Conservation (phyloP, 176 grass and related monocot genomes). For the barley (Hordeum vulgare) region MorexV3_pseudomolecules_assembly NC_058520.1:583254278-583254777, state of each 20-base stretch:
- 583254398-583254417: conserved; percentile 73
- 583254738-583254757: background rate
- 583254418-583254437: conserved; percentile 95
- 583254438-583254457: conserved; percentile 78
- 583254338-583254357: conserved; percentile 53
- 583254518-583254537: background rate
- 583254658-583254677: background rate
- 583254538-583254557: background rate
- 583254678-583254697: background rate
- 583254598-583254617: conserved; percentile 14
- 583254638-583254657: background rate
- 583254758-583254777: background rate
- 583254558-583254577: conserved; percentile 15
- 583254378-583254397: conserved; percentile 27
- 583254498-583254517: background rate
- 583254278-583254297: conserved; percentile 67
- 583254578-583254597: background rate
- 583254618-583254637: background rate
- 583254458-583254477: too few relatives aligned
- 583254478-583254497: background rate
- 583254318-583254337: conserved; percentile 61
- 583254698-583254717: background rate
- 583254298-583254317: conserved; percentile 58
- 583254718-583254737: background rate
- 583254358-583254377: background rate